A percentile compares a stretch with the other conserved stretches of the same genome.
phyloP scores from a whole-genome alignment of 352 stramenopile species.

The Phytophthora sp. region DNA sequence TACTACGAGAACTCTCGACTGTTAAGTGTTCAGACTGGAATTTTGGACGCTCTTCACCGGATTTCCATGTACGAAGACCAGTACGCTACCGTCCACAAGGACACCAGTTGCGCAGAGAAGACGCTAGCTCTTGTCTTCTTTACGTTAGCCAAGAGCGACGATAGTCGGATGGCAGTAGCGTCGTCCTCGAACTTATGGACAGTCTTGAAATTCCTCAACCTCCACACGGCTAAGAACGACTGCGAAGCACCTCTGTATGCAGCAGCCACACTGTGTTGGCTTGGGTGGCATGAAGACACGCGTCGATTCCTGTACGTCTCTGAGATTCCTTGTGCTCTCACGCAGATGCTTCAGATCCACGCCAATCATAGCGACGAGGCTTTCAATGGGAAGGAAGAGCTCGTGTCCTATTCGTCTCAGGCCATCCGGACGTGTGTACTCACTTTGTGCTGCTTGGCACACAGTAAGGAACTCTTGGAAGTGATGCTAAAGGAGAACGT shows the following conservation, averaged over 20 bases:
- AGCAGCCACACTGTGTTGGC: conserved; percentile 53
- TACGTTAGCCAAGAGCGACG: conserved; percentile 51
- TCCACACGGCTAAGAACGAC: conserved; percentile 28
- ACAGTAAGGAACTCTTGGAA: conserved; percentile 43
- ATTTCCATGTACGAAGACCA: conserved; percentile 30
- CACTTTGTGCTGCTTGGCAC: conserved; percentile 64
- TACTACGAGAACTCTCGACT: conserved; percentile 60
- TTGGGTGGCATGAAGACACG: conserved; percentile 72
- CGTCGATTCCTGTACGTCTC: conserved; percentile 37
- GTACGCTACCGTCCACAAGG: background rate
- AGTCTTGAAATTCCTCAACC: conserved; percentile 42
- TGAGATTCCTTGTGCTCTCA: conserved; percentile 43
- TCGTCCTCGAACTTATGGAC: conserved; percentile 44
- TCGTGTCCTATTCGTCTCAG: conserved; percentile 31
- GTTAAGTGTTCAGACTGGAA: conserved; percentile 56
- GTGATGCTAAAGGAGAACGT: conserved; percentile 58
- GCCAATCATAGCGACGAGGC: background rate
- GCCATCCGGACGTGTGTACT: conserved; percentile 58
- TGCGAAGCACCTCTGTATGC: conserved; percentile 43
- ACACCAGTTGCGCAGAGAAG: conserved; percentile 26
- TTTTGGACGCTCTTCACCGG: conserved; percentile 54
- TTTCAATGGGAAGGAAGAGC: background rate
- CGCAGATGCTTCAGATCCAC: conserved; percentile 42
- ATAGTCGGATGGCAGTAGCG: conserved; percentile 51
- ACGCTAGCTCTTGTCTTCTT: conserved; percentile 62